Conservation (phyloP, 208 protist species). For the Angomonas ambiguus region DNA sequence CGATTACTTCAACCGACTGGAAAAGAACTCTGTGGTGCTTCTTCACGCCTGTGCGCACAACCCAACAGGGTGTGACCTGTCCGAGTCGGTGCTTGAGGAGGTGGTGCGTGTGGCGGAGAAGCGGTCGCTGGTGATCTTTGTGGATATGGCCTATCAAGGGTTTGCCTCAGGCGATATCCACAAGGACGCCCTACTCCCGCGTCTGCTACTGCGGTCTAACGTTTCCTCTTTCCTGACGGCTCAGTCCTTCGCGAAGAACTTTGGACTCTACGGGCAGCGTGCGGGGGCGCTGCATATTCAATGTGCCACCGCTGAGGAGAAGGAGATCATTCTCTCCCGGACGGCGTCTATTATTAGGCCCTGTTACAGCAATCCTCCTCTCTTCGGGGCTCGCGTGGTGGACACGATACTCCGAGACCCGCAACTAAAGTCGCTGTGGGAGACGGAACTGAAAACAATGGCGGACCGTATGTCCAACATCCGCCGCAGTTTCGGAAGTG, state of each 20-base stretch:
- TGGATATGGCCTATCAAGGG: conserved; percentile 95
- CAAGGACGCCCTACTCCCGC: conserved; percentile 78
- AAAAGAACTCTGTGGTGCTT: conserved; percentile 86
- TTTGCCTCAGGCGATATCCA: conserved; percentile 95
- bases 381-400: conserved; percentile 93
- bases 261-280: conserved; percentile 97
- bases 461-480: conserved; percentile 62
- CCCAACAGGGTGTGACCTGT: conserved; percentile 97
- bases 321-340: conserved; percentile 83
- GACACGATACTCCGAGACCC: conserved; percentile 76
- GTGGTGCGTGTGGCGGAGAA: conserved; percentile 79
- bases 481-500: conserved; percentile 52
- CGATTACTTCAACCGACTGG: conserved; percentile 41
- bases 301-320: conserved; percentile 43
- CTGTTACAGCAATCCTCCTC: conserved; percentile 95
- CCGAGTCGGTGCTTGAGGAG: conserved; percentile 86
- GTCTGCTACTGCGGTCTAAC: conserved; percentile 34
- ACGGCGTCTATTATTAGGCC: conserved; percentile 90
- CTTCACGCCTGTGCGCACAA: conserved; percentile 98
- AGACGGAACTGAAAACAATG: conserved; percentile 86
- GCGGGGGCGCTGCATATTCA: conserved; percentile 89
- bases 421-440: conserved; percentile 74
- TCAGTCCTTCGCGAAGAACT: conserved; percentile 97
- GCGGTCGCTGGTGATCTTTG: conserved; percentile 86
- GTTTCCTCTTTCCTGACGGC: conserved; percentile 80